Conservation (phyloP, 768 basidiomycete species). For the Mycena sanguinolenta region DNA sequence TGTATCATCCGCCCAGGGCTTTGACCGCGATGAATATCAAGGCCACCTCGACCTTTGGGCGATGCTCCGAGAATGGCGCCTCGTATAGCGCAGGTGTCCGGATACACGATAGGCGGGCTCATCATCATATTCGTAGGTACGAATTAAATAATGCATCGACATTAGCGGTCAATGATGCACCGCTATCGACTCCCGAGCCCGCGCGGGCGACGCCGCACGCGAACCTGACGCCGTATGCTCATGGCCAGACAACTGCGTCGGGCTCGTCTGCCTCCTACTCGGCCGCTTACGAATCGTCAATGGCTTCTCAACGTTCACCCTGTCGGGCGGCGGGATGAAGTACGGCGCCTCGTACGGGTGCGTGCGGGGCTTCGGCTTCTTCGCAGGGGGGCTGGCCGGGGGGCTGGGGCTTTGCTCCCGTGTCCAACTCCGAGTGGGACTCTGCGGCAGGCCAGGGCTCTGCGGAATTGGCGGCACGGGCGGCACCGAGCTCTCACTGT, state of each 20-base stretch:
- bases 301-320: constrained; percentile 28
- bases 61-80: no score
- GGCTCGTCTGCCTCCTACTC: constrained; percentile 29
- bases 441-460: not conserved
- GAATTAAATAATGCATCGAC: no score
- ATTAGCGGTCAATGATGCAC: no score
- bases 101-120: no score
- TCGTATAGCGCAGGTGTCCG: no score
- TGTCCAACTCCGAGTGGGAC: not conserved
- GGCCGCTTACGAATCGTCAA: constrained; percentile 1
- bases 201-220: not conserved
- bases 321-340: constrained; percentile 34
- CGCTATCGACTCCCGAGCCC: no score
- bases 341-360: constrained; percentile 38
- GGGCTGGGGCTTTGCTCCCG: not conserved
- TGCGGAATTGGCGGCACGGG: not conserved
- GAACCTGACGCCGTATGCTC: no score
- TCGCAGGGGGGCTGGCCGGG: not conserved
- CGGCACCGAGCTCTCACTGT: not conserved
- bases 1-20: no score
- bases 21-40: no score
- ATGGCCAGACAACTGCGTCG: no score
- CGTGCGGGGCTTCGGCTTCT: constrained; percentile 29
- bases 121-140: no score
- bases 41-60: no score